These are phyloP conservation scores for Ophiocordyceps robertsii DNA, from an alignment of 2,329 filamentous ascomycete species.

Conservation along the genomic window DNA sequence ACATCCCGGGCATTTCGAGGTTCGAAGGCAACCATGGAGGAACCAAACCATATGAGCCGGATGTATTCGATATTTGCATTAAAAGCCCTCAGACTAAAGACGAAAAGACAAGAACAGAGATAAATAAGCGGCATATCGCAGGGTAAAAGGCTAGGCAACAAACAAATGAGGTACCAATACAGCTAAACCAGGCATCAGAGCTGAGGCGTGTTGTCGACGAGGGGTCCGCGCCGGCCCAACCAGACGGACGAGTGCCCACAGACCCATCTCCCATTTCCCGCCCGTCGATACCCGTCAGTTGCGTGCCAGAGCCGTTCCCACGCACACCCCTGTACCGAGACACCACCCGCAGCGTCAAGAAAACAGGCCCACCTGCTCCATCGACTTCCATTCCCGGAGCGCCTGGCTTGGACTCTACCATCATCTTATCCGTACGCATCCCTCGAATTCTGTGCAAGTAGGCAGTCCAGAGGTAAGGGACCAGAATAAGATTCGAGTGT, in stretches of 20 bases:
- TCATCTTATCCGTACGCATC: slow-evolving; percentile 17
- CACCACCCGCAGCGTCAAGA: slow-evolving; percentile 3
- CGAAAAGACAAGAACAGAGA: slow-evolving; percentile 1
- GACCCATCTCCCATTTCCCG: slow-evolving; percentile 3
- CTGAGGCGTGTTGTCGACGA: slow-evolving; percentile 1
- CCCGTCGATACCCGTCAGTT: slow-evolving; percentile 5
- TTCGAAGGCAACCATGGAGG: too few relatives aligned
- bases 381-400: slow-evolving; percentile 3
- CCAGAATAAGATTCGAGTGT: slow-evolving; percentile 19
- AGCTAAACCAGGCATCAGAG: slow-evolving; percentile 7
- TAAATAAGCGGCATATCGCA: slow-evolving; percentile 12
- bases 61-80: slow-evolving; percentile 48
- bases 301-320: slow-evolving; percentile 5
- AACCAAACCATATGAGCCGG: slow-evolving; percentile 4
- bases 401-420: slow-evolving; percentile 13
- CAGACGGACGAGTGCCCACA: slow-evolving; percentile 8
- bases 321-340: slow-evolving; percentile 1
- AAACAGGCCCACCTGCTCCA: slow-evolving; percentile 1
- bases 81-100: slow-evolving; percentile 41
- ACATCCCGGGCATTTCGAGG: too few relatives aligned
- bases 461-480: neutral
- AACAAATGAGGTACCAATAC: slow-evolving; percentile 15
- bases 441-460: slow-evolving; percentile 14
- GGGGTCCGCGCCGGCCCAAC: neutral
- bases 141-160: slow-evolving; percentile 12